Base-by-base conservation (phyloP, 2,329 filamentous ascomycete genomes). In the Zymoseptoria ardabiliae region DNA sequence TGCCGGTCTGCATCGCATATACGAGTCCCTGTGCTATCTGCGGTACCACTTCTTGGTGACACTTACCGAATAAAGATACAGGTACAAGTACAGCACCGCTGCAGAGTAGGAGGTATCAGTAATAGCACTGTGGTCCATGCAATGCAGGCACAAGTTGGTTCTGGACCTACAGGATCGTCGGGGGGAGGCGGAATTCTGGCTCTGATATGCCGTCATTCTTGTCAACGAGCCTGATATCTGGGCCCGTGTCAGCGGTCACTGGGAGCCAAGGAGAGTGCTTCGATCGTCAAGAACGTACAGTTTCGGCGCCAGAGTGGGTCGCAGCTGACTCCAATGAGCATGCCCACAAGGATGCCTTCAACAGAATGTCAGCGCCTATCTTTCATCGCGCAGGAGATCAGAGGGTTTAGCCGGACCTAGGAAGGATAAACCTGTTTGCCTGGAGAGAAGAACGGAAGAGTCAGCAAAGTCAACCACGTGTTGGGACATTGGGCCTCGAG, bases 181-280 rank as follows among this genome's bases (percentile, higher is more conserved):
- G 85, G 6, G 90, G 89, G 35, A 97, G 81, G 61, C 91, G 85
- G 76, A 88, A 95, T 76, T 97, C 93, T 8, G 93, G 92, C 78
- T 96, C 90, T 60, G 85, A 87, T 54, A 82, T 78, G 5, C 82
- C 84, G 58, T 57, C 83, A 76, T 68, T 80, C 75, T 72, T 71
- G 58, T 74, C 77, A 58, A 87, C 80, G 62, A 92, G 81, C 51
- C 77, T 75, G 11, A 67, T 71, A 65, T 88, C 67, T 68, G 57
- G 45, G 52, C 28, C 25, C 41, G n/a, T 55, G 54, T 64, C 59
- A 66, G 58, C 22, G 20, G 41, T 17, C 13, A 45, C 35, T 45
- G 35, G 35, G 11, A 17, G 13, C 25, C 30, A 48, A 55, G 52
- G 28, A 53, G 19, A 28, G 17, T 7, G 52, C 48, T 19, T 54